Percentiles rank a stretch among this genome's conserved stretches.
phyloP scores from a whole-genome alignment of 192 early-diverging fungal species.

The Dimargaris verticillata region DNA sequence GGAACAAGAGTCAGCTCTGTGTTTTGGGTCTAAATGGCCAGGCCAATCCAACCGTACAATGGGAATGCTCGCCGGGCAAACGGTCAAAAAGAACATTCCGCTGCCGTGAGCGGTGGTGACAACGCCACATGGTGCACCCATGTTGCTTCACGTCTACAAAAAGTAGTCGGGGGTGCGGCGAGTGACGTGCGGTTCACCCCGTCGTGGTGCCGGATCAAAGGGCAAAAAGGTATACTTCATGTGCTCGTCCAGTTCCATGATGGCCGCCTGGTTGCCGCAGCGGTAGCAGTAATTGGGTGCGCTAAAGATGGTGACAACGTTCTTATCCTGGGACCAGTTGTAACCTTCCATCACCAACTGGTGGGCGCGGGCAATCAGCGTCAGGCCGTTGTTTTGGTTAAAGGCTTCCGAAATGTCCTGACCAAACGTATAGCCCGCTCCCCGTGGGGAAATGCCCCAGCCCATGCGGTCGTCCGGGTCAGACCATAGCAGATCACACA shows the following conservation, averaged over 20 bases:
- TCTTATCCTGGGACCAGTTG: slow-evolving; percentile 96
- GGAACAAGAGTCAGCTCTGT: no score
- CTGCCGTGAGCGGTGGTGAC: no score
- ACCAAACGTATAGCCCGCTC: slow-evolving; percentile 78
- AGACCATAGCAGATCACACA: slow-evolving; percentile 80
- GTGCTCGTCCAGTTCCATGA: slow-evolving; percentile 99
- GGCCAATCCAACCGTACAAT: no score
- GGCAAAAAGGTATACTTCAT: slow-evolving; percentile 98
- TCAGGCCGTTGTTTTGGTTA: slow-evolving; percentile 90
- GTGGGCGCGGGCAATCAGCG: slow-evolving; percentile 91
- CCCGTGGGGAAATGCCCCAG: slow-evolving; percentile 76
- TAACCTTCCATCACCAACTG: slow-evolving; percentile 94
- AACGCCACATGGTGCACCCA: not conserved
- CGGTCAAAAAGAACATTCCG: no score
- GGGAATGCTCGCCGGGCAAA: no score
- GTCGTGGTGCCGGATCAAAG: slow-evolving; percentile 93
- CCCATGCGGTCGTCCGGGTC: slow-evolving; percentile 77
- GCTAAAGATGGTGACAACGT: slow-evolving; percentile 97
- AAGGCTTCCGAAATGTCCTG: slow-evolving; percentile 76
- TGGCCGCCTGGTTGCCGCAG: slow-evolving; percentile 98
- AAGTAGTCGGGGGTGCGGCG: slow-evolving; percentile 98
- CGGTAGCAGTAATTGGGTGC: slow-evolving; percentile 99
- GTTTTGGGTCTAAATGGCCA: no score
- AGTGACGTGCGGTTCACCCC: slow-evolving; percentile 96
- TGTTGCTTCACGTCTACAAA: slow-evolving; percentile 37